A percentile compares a stretch with the other conserved stretches of the same genome.
Evolutionary conservation across 1,284 basidiomycete genomes (phyloP).

Genomic region (Mycena citricolor): DNA sequence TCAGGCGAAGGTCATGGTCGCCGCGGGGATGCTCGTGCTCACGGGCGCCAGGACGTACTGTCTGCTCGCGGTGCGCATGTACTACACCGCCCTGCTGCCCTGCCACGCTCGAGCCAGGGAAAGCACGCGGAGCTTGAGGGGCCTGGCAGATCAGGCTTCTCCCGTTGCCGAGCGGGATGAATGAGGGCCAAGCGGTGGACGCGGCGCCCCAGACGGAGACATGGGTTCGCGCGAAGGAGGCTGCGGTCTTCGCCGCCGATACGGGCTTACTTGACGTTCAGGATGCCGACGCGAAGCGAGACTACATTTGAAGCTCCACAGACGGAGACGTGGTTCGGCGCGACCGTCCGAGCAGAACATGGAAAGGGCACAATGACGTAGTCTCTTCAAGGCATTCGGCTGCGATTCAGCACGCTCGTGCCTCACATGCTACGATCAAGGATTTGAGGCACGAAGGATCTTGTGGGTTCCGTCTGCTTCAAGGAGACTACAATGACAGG

Average conservation of each 20-base stretch:
- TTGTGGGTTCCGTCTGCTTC: too few species aligned
- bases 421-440: too few species aligned
- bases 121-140: neutral
- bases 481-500: too few species aligned
- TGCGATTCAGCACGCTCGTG: too few species aligned
- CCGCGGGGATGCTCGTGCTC: conserved; percentile 6
- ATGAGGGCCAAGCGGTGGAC: conserved; percentile 13
- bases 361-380: too few species aligned
- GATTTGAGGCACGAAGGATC: too few species aligned
- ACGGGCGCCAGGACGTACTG: conserved; percentile 11
- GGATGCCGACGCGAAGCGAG: conserved; percentile 10
- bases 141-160: conserved; percentile 17
- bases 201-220: conserved; percentile 18
- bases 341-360: too few species aligned
- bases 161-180: conserved; percentile 10
- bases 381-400: too few species aligned
- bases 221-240: conserved; percentile 12
- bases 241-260: neutral
- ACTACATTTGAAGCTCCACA: conserved; percentile 10
- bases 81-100: conserved; percentile 11
- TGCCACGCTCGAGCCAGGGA: too few species aligned
- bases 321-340: too few species aligned
- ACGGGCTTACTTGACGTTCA: conserved; percentile 6
- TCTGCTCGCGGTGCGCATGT: conserved; percentile 17
- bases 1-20: conserved; percentile 2